phyloP scores from a whole-genome alignment of 2,329 filamentous ascomycete genomes.

The Purpureocillium lavendulum region DNA sequence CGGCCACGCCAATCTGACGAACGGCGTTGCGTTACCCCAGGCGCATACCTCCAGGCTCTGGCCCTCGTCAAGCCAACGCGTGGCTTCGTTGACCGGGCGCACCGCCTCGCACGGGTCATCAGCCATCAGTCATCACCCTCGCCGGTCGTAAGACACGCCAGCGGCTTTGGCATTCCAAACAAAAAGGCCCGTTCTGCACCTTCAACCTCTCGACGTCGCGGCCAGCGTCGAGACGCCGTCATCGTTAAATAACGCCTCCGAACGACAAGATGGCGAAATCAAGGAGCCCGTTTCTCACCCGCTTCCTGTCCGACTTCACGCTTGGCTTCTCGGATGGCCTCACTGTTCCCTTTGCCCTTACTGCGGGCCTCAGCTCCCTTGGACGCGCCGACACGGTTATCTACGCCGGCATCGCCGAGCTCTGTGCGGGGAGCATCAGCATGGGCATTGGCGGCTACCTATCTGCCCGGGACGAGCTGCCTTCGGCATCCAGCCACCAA shows the following conservation, averaged over 20 bases:
- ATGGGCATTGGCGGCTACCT: constrained; percentile 68
- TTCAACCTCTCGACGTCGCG: no score
- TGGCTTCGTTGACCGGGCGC: no score
- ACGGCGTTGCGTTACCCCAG: no score
- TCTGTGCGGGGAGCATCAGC: constrained; percentile 63
- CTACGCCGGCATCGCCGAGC: constrained; percentile 60
- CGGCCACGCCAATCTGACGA: no score
- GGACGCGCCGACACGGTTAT: constrained; percentile 55
- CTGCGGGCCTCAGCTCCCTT: constrained; percentile 56
- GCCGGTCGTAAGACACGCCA: no score
- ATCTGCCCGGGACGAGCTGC: constrained; percentile 38
- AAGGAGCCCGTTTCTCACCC: constrained; percentile 20
- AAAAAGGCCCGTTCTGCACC: no score
- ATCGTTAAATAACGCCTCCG: neutral
- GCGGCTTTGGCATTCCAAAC: no score
- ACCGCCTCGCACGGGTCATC: no score
- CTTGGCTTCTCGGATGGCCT: constrained; percentile 67
- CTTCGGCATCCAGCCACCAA: constrained; percentile 1
- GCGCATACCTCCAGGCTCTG: no score
- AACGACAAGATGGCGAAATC: constrained; percentile 9
- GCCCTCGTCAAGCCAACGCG: no score
- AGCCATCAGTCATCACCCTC: no score
- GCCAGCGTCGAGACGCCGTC: no score
- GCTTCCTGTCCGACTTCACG: constrained; percentile 55
- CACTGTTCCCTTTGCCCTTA: constrained; percentile 68